Evolutionary conservation across 1,284 basidiomycete species (phyloP).

Genomic region (Kwoniella shivajii): DNA sequence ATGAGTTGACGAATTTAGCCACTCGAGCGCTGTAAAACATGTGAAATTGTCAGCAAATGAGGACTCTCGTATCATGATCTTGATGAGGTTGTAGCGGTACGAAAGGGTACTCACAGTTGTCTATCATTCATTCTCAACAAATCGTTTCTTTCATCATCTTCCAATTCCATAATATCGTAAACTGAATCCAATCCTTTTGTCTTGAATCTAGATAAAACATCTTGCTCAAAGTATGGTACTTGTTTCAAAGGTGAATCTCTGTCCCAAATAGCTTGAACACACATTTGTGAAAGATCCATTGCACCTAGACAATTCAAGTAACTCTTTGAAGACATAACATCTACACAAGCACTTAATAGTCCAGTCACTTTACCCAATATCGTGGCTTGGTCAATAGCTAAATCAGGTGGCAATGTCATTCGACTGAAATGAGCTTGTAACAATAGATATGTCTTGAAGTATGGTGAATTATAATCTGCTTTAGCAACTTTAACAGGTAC

Average conservation of each 20-base stretch:
- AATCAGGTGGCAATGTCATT: constrained; percentile 84
- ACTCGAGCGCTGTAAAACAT: constrained; percentile 58
- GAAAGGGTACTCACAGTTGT: constrained; percentile 69
- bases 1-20: constrained; percentile 90
- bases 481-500: constrained; percentile 91
- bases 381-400: constrained; percentile 83
- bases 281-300: constrained; percentile 99
- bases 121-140: constrained; percentile 80
- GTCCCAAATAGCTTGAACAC: constrained; percentile 97
- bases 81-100: too few species aligned
- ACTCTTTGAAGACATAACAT: constrained; percentile 96
- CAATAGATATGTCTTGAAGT: constrained; percentile 97
- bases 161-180: constrained; percentile 96
- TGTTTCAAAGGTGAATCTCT: constrained; percentile 91
- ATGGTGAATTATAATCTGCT: constrained; percentile 85
- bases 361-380: constrained; percentile 90
- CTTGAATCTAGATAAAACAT: constrained; percentile 84
- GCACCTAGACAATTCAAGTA: constrained; percentile 92
- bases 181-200: constrained; percentile 78
- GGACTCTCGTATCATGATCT: not conserved
- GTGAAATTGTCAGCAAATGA: not conserved
- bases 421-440: constrained; percentile 97
- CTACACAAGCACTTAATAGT: constrained; percentile 87
- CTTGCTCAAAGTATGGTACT: constrained; percentile 90
- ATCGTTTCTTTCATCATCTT: constrained; percentile 80